A percentile compares a stretch with the other conserved stretches of the same genome.
These are phyloP conservation scores for Chaetomiaceae sp. DNA, from an alignment of 2,329 filamentous ascomycete genomes.

Conservation along the genomic window DNA sequence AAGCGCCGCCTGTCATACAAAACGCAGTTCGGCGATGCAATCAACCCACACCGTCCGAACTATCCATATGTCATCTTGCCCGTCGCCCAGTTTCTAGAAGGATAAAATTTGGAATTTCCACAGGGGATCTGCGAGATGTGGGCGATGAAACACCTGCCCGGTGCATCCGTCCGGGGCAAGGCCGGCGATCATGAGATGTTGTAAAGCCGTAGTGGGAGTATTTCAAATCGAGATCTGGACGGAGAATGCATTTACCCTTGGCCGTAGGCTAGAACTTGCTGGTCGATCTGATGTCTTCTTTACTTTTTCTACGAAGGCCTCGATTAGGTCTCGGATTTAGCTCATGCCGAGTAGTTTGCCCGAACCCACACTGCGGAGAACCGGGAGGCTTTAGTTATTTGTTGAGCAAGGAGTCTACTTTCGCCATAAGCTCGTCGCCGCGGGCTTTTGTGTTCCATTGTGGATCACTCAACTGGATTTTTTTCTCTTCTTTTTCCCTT, in stretches of 20 bases:
- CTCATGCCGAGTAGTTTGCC: neutral
- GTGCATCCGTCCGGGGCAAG: neutral
- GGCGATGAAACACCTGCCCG: conserved; percentile 10
- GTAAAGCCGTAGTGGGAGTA: neutral
- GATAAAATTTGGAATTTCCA: neutral
- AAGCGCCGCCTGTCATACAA: too few relatives aligned
- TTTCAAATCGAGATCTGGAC: neutral
- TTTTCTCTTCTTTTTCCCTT: too few relatives aligned
- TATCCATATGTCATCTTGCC: neutral
- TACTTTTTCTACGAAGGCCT: neutral
- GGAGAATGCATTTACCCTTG: conserved; percentile 4
- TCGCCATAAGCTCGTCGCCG: too few relatives aligned
- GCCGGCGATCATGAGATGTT: neutral
- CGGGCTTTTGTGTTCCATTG: too few relatives aligned
- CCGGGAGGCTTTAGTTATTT: too few relatives aligned
- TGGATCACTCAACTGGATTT: too few relatives aligned
- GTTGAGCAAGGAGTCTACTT: too few relatives aligned
- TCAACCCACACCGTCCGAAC: neutral
- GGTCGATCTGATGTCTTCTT: neutral
- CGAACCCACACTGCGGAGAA: too few relatives aligned
- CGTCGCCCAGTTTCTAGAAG: neutral
- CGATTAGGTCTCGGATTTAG: neutral
- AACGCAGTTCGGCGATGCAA: neutral
- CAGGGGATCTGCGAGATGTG: neutral
- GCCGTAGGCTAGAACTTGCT: neutral